phyloP scores from a whole-genome alignment of 148 eudicot genomes.

The Fagopyrum tataricum region DNA sequence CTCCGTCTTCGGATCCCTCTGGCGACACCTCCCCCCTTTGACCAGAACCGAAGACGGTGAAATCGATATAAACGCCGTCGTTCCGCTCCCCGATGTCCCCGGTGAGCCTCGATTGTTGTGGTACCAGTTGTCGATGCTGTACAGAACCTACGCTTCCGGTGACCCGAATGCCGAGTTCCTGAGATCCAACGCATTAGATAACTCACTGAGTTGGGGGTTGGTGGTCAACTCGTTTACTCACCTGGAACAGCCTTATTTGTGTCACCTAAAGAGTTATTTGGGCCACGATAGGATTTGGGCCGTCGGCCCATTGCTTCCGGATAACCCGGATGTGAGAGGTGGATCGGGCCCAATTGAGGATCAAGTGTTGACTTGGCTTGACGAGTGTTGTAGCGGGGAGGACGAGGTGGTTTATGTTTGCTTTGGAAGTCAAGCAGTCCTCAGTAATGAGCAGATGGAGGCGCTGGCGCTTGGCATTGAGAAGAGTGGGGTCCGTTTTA shows the following conservation, averaged over 20 bases:
- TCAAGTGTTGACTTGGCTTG: constrained; percentile 34
- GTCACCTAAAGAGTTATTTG: constrained; percentile 12
- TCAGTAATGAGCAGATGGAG: constrained; percentile 32
- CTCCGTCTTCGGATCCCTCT: constrained; percentile 21
- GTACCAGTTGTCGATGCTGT: constrained; percentile 33
- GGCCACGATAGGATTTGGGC: constrained; percentile 36
- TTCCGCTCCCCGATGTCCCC: constrained; percentile 20
- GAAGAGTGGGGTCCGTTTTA: constrained; percentile 30
- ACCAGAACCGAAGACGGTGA: background rate
- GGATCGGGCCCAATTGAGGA: constrained; percentile 17
- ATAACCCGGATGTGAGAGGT: constrained; percentile 13
- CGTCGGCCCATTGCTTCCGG: constrained; percentile 25
- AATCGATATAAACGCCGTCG: constrained; percentile 3
- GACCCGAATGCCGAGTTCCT: constrained; percentile 27
- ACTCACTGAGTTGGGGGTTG: constrained; percentile 22
- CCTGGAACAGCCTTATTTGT: constrained; percentile 27
- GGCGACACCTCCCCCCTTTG: constrained; percentile 21
- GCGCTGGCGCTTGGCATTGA: constrained; percentile 32
- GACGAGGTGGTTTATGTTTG: constrained; percentile 37
- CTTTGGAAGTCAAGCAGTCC: constrained; percentile 39
- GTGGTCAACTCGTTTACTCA: constrained; percentile 34
- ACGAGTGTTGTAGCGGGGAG: constrained; percentile 15
- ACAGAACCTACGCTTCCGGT: constrained; percentile 23
- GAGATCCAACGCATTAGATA: background rate
- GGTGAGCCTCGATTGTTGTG: constrained; percentile 28